Base-by-base conservation (phyloP, 2,329 filamentous ascomycete species). In the Onygena corvina region DNA sequence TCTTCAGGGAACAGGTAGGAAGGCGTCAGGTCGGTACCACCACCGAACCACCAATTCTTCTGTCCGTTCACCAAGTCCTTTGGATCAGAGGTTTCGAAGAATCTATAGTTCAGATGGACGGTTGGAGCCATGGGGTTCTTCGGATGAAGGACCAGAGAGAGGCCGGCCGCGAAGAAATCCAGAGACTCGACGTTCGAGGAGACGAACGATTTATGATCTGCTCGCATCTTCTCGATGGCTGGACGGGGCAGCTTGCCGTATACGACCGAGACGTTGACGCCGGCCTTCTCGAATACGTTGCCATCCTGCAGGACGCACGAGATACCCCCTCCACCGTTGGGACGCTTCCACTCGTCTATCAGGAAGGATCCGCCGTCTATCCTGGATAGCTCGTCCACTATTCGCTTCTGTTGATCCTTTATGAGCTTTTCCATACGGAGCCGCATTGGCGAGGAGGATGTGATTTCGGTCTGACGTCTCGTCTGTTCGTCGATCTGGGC, bases 341-440 rank as follows among this genome's bases (percentile, higher is more conserved):
- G 82, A 47, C 92, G 81, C 53, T 80, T 76, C 92, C 92, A 98
- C 56, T 83, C 82, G 69, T 98, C 92, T 52, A 80, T 73, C 52
- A 77, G 77, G 72, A 98, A 98, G 57, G 79, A 76, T 55, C 78
- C 80, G 51, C 87, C 89, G 62, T 96, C 92, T 36, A 96, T 74
- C 58, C 80, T 76, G 64, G 93, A 84, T 18, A 98, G 77, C 50
- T 83, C 87, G 50, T 77, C 73, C 23, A 96, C 84, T 52, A 98
- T 98, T 54, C 83, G 78, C 59, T 86, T 78, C 63, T 98, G 92
- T 60, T 96, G 86, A 59, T 88, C 79, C 66, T 92, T 92, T 67
- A 96, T 93, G 64, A 96, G 85, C 60, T 86, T 80, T 69, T 98
- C 92, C 92, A 98, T 96, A 55, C 90, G 86, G 51, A 98, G 76